Base-by-base conservation (phyloP, 495 filamentous ascomycete species). In the Penicillium argentinense region DNA sequence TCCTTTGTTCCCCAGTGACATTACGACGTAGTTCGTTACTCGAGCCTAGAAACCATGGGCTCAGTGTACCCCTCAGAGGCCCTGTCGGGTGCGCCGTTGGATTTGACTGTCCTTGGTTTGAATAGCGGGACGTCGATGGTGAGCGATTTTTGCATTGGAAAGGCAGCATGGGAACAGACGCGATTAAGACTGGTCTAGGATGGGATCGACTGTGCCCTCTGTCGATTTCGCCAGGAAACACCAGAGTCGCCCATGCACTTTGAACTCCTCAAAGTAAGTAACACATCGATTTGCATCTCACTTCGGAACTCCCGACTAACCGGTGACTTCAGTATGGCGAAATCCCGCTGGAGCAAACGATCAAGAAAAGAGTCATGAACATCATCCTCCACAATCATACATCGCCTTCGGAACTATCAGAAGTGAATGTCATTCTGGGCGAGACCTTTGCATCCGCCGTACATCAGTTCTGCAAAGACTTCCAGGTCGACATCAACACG, bases 301-400 rank as follows among this genome's bases (percentile, higher is more conserved):
- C n/a, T n/a, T n/a, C n/a, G n/a, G n/a, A n/a, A n/a, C n/a, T n/a
- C n/a, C n/a, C n/a, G n/a, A n/a, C n/a, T n/a, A n/a, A n/a, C n/a
- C n/a, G n/a, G n/a, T n/a, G n/a, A n/a, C n/a, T 30, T 26, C 24
- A 66, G 64, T 64, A 67, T 53, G 66, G 63, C 27, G 65, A 71
- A 42, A 60, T 78, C n/a, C 73, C 74, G 0, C 60, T 81, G 12
- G 68, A 75, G 26, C 70, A 64, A 12, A 59, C 53, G 14, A 79
- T 81, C 53, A 82, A 83, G 63, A 76, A 74, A 50, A 69, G 70
- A 62, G 73, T 78, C 8, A 73, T 80, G 67, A 70, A 70, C 44
- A 78, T 80, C 63, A 78, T 80, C 42, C 65, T 75, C 21, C 67
- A 73, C 57, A 75, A 78, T 49, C 62, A 64, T 21, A 78, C 76